Evolutionary conservation across 257 asterid genomes (phyloP).

Genomic region (Eustoma russellianum): DNA sequence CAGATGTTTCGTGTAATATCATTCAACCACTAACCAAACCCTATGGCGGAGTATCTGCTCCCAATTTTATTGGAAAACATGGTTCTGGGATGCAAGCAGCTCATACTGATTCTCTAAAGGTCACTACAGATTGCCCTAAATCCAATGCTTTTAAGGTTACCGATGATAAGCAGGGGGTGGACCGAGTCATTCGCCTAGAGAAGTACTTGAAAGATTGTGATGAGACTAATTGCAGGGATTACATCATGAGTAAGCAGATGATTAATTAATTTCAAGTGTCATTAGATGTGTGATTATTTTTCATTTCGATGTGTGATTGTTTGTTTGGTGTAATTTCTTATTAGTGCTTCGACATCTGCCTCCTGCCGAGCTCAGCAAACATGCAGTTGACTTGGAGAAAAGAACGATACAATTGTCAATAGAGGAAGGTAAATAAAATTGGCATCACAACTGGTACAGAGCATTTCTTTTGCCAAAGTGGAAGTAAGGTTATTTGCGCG

Average conservation of each 20-base stretch:
- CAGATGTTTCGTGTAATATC: conserved; percentile 24
- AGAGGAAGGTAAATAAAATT: conserved; percentile 55
- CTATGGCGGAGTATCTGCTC: conserved; percentile 35
- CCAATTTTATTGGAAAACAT: conserved; percentile 40
- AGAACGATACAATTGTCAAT: conserved; percentile 53
- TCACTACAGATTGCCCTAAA: conserved; percentile 34
- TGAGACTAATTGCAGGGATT: conserved; percentile 43
- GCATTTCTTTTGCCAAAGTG: neutral
- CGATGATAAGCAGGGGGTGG: conserved; percentile 44
- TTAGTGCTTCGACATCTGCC: conserved; percentile 55
- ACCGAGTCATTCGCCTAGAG: conserved; percentile 58
- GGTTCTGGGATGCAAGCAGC: conserved; percentile 28
- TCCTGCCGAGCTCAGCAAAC: conserved; percentile 65
- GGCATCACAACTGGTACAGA: neutral
- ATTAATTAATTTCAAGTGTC: conserved; percentile 11
- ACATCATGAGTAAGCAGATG: conserved; percentile 53
- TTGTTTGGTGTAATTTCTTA: conserved; percentile 18
- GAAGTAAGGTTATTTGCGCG: no score
- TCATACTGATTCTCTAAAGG: conserved; percentile 27
- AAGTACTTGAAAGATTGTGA: conserved; percentile 69
- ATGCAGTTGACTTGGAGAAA: conserved; percentile 71
- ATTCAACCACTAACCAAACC: conserved; percentile 31
- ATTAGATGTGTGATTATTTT: conserved; percentile 5
- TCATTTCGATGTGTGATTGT: conserved; percentile 5
- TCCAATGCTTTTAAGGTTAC: conserved; percentile 27